Conservation (phyloP, 441 rosid species). For the Bocquillonia castaneifolia region DNA sequence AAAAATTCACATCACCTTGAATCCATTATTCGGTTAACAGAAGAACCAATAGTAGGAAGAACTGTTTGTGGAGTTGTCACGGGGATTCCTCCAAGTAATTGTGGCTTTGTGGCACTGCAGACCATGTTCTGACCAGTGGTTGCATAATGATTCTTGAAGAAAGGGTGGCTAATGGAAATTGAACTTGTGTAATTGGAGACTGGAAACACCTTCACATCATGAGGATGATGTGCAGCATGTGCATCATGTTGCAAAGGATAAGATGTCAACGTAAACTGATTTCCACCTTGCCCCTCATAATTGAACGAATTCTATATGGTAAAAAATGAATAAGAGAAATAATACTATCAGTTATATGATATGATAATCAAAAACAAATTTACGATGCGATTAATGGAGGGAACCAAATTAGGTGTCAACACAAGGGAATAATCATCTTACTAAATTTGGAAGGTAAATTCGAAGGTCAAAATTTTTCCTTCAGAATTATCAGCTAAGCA, state of each 20-base stretch:
- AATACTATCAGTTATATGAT: conserved; percentile 21
- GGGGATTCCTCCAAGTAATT: conserved; percentile 43
- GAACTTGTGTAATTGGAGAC: conserved; percentile 28
- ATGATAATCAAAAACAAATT: neutral
- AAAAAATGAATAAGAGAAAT: conserved; percentile 18
- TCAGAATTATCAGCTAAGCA: neutral
- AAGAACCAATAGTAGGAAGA: conserved; percentile 31
- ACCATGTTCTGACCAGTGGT: conserved; percentile 26
- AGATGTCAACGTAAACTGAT: conserved; percentile 31
- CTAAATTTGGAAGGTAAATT: neutral
- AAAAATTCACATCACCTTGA: conserved; percentile 34
- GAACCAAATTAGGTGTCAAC: too few species aligned
- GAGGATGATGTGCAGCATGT: conserved; percentile 30
- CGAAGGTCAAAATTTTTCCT: neutral
- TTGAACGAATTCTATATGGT: conserved; percentile 34
- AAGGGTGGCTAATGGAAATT: conserved; percentile 27
- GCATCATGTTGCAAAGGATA: conserved; percentile 34
- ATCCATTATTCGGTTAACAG: conserved; percentile 33
- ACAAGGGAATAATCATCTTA: neutral
- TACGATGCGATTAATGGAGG: too few species aligned
- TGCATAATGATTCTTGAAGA: conserved; percentile 31
- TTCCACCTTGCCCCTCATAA: conserved; percentile 31
- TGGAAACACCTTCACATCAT: conserved; percentile 37
- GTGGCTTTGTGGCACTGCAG: conserved; percentile 29
- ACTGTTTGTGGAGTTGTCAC: conserved; percentile 33